Evolutionary conservation across 345 rosid species (phyloP), one percentile per base, ranked within the genome.

Genomic region (Excoecaria agallocha): DNA sequence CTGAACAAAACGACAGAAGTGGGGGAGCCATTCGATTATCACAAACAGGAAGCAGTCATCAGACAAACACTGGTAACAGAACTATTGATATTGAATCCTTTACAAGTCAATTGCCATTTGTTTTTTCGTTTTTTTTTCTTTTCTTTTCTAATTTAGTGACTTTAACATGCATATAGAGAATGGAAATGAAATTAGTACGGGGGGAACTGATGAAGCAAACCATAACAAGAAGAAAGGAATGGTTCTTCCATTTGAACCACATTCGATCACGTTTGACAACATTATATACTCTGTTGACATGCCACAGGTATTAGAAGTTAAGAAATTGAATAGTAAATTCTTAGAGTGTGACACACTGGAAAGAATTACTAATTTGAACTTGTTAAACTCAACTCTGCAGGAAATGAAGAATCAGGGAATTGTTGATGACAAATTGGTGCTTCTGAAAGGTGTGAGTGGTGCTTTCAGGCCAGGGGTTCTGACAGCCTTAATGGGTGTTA

Each of bases 401-500:
- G 89, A 76, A 81, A 85, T 90, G 92, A 88, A 79, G 74, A 76
- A 55, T 51, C 92, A 82, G 75, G 97, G 91, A 46, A 67, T 87
- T 13, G 51, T 13, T 24, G 91, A 87, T 76, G 89, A 90, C 55
- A 90, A 66, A 77, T 77, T 92, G 84, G 87, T 84, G 56, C 85
- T 90, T 25, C n/a, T 92, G 78, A 90, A 85, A 77, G 88, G 91
- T 48, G 93, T 92, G 20, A 92, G 89, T 54, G 96, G 97, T 65
- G 85, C 97, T 43, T 91, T 91, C 78, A 85, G 94, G 81, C 97
- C 97, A 9, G 97, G 97, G 1, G 91, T 91, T 78, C 91, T 91
- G 1, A 91, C 97, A 8, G 94, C 94, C 78, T 79, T 88, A 54
- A 90, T 90, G 94, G 94, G 92, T 67, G 92, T 88, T 19, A 87